Evolutionary conservation across 148 eudicot genomes (phyloP).

Genomic region (Chenopodium album): DNA sequence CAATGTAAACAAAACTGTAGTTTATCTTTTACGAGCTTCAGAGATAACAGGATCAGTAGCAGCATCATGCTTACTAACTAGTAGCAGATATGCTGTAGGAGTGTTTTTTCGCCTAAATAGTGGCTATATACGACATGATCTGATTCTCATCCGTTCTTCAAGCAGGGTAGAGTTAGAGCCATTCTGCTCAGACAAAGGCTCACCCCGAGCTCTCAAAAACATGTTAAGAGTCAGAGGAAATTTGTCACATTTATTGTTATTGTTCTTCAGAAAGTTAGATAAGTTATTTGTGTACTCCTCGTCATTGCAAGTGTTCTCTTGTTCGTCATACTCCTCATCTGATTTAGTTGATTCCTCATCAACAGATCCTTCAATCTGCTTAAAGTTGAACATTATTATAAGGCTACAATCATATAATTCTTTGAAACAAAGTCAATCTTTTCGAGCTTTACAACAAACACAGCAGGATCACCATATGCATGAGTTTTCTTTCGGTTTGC

Average conservation of each 20-base stretch:
- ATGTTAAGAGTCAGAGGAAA: constrained; percentile 42
- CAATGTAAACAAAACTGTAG: not conserved
- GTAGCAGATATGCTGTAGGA: constrained; percentile 47
- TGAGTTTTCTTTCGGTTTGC: too few species aligned
- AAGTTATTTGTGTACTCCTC: constrained; percentile 39
- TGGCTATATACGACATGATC: constrained; percentile 25
- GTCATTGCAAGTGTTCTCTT: constrained; percentile 50
- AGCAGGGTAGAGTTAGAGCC: constrained; percentile 22
- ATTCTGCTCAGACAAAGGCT: constrained; percentile 40
- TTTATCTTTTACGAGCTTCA: not conserved
- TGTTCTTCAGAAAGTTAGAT: constrained; percentile 21
- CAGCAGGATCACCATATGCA: too few species aligned
- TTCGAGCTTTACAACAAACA: too few species aligned
- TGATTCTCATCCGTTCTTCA: constrained; percentile 34
- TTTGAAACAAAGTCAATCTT: not conserved
- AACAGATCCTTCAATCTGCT: constrained; percentile 89
- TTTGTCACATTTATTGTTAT: constrained; percentile 31
- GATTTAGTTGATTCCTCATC: constrained; percentile 85
- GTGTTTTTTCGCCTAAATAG: constrained; percentile 39
- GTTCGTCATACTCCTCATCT: constrained; percentile 78
- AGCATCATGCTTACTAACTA: constrained; percentile 31
- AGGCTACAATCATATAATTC: not conserved
- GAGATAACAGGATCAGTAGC: constrained; percentile 15
- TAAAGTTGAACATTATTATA: not conserved
- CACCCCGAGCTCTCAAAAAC: constrained; percentile 47